These are phyloP conservation scores for Colletotrichum sojae DNA, from an alignment of 2,329 filamentous ascomycete species.

Conservation along the genomic window DNA sequence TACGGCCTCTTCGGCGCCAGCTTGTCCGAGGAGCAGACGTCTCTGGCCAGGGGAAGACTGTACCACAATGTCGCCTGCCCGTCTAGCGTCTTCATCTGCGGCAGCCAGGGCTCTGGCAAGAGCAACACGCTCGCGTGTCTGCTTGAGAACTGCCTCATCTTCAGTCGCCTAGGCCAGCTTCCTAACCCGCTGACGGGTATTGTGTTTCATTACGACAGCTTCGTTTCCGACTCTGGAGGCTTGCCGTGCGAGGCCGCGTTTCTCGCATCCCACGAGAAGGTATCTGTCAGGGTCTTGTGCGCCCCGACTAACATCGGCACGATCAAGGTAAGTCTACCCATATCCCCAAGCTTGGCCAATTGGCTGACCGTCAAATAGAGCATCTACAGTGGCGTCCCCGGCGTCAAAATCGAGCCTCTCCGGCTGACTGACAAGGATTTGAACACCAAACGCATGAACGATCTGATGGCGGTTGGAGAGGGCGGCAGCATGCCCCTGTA, in stretches of 20 bases:
- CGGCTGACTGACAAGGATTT: conserved; percentile 66
- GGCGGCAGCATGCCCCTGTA: conserved; percentile 67
- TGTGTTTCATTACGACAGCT: conserved; percentile 76
- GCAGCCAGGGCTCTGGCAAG: conserved; percentile 75
- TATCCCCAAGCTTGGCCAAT: not conserved
- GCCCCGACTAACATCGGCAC: conserved; percentile 65
- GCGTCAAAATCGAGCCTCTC: conserved; percentile 65
- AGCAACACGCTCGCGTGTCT: conserved; percentile 72
- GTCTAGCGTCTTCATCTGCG: conserved; percentile 74
- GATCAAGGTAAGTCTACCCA: conserved; percentile 43
- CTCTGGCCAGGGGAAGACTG: conserved; percentile 45
- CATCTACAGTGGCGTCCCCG: conserved; percentile 55
- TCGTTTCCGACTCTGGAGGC: conserved; percentile 62
- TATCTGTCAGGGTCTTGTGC: conserved; percentile 68
- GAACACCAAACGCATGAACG: conserved; percentile 70
- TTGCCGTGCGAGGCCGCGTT: conserved; percentile 73
- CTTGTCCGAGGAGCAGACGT: conserved; percentile 24
- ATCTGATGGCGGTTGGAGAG: conserved; percentile 69
- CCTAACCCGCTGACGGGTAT: conserved; percentile 70
- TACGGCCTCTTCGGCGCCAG: conserved; percentile 45
- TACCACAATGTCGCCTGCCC: conserved; percentile 65
- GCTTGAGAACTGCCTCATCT: conserved; percentile 70
- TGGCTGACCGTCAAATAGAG: no score
- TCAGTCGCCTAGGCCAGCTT: conserved; percentile 59
- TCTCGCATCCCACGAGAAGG: conserved; percentile 58